Base-by-base conservation (phyloP, 202 grass and related monocot species). In the Musa balbisiana region DNA sequence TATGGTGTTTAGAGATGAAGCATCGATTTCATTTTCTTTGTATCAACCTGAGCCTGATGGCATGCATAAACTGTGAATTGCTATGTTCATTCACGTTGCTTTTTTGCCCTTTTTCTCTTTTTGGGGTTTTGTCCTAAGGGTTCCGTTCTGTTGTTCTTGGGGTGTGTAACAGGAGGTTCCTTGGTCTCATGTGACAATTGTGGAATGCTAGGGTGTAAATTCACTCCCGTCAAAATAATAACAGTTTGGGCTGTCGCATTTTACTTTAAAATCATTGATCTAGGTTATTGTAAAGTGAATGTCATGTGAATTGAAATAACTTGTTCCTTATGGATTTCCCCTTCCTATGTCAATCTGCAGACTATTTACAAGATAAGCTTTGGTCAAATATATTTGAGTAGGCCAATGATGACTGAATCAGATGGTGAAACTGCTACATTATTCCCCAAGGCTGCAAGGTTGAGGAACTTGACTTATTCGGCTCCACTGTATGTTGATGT, bases 371-470 rank as follows among this genome's bases (percentile, higher is more conserved):
- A 92, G 76, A 99, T 99, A 56, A 99, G 89, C 68, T 94, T 99
- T 83, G 89, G 83, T 55, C 91, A 92, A 84, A 94, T 99, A 71
- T 94, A 99, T 81, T 72, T 99, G 75, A 99, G 89, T 73, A 94
- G 90, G 69, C 95, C 95, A 68, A 99, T 94, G 91, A 92, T 99
- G 89, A 94, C 91, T 20, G 95, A 99, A 79, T 88, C 91, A 56
- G 95, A 99, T 85, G 95, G 91, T 76, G 91, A 99, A 86, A 94
- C 95, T 20, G 91, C 91, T 52, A 99, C 91, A 50, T 83, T 99
- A 53, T 94, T 99, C 78, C 91, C 95, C 33, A 94, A 99, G 88
- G 88, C 91, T 53, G 95, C 95, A 80, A 89, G 95, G 50, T 83
- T 99, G 51, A 88, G 95, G 66, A 99, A 99, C 72, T 69, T 95